These are phyloP conservation scores for Ganoderma meredithae DNA, from an alignment of 1,284 basidiomycete species.

Conservation along the genomic window DNA sequence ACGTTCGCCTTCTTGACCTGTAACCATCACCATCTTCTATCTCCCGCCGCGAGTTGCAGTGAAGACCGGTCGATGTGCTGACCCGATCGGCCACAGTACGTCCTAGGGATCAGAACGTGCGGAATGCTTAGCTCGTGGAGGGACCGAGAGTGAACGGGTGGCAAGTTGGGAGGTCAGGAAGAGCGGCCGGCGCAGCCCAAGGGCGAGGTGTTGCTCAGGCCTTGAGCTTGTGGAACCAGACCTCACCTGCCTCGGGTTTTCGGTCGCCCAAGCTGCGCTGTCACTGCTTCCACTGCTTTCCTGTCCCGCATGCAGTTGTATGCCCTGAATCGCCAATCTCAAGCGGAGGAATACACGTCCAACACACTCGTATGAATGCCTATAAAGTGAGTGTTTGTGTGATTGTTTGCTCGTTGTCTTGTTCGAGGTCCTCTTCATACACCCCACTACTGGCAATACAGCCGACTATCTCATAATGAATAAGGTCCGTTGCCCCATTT, in stretches of 20 bases:
- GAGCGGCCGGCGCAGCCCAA: background rate
- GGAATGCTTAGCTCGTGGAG: background rate
- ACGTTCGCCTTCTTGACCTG: background rate
- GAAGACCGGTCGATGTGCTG: background rate
- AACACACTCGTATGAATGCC: background rate
- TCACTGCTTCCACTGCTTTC: background rate
- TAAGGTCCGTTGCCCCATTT: no score
- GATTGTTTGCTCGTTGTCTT: background rate
- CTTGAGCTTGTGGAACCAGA: background rate
- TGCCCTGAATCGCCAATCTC: no score
- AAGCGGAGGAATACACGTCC: no score
- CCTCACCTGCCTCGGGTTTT: background rate
- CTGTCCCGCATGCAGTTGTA: background rate
- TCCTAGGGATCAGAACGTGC: background rate
- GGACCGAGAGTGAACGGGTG: no score
- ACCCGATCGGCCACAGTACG: background rate
- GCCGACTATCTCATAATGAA: no score
- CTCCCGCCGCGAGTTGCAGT: background rate
- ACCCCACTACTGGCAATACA: no score
- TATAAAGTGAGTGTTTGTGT: background rate
- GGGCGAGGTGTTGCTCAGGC: background rate
- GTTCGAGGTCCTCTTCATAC: no score
- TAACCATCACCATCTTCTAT: slow-evolving; percentile 1
- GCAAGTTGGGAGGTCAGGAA: background rate
- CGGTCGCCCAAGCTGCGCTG: background rate